These are phyloP conservation scores for Saccharomyces eubayanus DNA, from an alignment of 805 yeast genomes.

Conservation along the genomic window DNA sequence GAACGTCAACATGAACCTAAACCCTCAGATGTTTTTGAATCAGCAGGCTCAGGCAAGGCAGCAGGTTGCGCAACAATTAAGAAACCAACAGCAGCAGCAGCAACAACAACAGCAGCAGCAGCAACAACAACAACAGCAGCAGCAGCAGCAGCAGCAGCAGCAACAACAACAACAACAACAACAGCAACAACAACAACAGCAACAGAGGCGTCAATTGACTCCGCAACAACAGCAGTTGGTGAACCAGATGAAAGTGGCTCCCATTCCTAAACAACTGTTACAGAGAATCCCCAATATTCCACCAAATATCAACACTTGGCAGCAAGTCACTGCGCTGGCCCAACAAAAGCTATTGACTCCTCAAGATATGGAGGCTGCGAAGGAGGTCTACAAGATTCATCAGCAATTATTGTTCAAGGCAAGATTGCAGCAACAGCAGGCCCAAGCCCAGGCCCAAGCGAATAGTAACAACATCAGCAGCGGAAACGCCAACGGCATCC, in stretches of 20 bases:
- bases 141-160: conserved; percentile 14
- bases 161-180: conserved; percentile 21
- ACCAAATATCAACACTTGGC: conserved; percentile 73
- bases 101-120: conserved; percentile 31
- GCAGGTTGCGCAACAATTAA: conserved; percentile 41
- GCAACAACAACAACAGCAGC: conserved; percentile 15
- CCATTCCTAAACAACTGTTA: conserved; percentile 37
- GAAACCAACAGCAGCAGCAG: conserved; percentile 23
- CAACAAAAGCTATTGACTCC: conserved; percentile 30
- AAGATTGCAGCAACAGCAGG: conserved; percentile 32
- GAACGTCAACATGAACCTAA: conserved; percentile 22
- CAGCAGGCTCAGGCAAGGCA: conserved; percentile 48
- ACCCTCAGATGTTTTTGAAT: conserved; percentile 34
- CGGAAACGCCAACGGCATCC: conserved; percentile 31
- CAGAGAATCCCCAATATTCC: conserved; percentile 38
- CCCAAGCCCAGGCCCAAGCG: conserved; percentile 4
- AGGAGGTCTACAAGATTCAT: conserved; percentile 51
- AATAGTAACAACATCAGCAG: conserved; percentile 27
- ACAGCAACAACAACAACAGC: conserved; percentile 19
- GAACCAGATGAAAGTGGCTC: conserved; percentile 49
- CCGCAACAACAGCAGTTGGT: conserved; percentile 28
- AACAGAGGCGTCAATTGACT: conserved; percentile 18
- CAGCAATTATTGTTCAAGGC: conserved; percentile 45
- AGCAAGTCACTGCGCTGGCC: conserved; percentile 29
- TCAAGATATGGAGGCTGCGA: conserved; percentile 25